phyloP scores from a whole-genome alignment of 2,329 filamentous ascomycete genomes.

The Arthroderma sp. region DNA sequence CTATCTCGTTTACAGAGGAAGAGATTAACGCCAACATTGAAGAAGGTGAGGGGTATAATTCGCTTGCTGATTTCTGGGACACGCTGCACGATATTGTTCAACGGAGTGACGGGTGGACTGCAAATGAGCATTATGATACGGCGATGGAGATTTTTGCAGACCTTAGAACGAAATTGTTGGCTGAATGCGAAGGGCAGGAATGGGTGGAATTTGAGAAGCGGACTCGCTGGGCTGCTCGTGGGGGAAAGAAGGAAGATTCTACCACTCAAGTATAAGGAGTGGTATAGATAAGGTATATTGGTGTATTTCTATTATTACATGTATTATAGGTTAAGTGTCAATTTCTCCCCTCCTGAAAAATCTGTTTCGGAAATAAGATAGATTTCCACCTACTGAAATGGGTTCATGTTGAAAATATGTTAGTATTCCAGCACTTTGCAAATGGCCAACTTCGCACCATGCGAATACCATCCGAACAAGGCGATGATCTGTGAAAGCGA shows the following conservation, averaged over 20 bases:
- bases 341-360: too few relatives aligned
- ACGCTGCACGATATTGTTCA: conserved; percentile 2
- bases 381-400: too few relatives aligned
- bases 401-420: too few relatives aligned
- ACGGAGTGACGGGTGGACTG: conserved; percentile 3
- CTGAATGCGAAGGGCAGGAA: conserved; percentile 1
- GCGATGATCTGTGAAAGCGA: conserved; percentile 8
- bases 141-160: conserved; percentile 8
- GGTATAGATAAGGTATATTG: too few relatives aligned
- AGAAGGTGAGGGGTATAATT: conserved; percentile 6
- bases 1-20: conserved; percentile 7
- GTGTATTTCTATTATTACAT: too few relatives aligned
- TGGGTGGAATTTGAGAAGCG: conserved; percentile 4
- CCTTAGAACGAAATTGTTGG: conserved; percentile 3
- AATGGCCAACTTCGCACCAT: conserved; percentile 6
- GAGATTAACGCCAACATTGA: conserved; percentile 6
- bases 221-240: conserved; percentile 2
- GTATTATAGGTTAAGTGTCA: too few relatives aligned
- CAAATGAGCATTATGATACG: conserved; percentile 5
- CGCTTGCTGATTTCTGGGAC: conserved; percentile 9
- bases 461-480: conserved; percentile 9
- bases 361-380: too few relatives aligned
- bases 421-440: conserved; percentile 7
- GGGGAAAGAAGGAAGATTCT: too few relatives aligned
- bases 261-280: too few relatives aligned